Conservation (phyloP, 768 basidiomycete genomes). For the Daedalea quercina region DNA sequence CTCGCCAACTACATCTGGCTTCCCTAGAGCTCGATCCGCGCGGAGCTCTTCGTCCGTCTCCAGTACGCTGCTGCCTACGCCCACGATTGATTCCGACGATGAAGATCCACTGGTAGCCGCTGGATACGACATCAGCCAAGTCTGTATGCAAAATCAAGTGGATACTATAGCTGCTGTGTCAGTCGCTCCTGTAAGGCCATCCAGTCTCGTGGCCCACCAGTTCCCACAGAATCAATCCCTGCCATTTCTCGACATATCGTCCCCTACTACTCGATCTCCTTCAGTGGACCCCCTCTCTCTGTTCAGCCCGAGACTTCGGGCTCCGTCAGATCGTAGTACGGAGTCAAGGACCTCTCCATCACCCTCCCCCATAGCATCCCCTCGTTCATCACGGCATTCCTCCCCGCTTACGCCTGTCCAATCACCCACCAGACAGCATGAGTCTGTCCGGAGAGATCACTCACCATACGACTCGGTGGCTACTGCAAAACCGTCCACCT, state of each 20-base stretch:
- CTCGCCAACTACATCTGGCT: no score
- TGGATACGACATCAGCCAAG: neutral
- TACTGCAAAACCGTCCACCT: neutral
- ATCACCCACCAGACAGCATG: neutral
- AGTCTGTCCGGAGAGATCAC: no score
- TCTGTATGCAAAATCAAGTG: neutral
- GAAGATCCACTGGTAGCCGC: neutral
- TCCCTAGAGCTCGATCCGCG: neutral
- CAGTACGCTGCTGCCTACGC: neutral
- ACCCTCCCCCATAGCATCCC: neutral
- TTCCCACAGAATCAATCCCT: neutral
- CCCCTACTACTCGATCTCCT: conserved; percentile 2
- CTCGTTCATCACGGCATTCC: neutral
- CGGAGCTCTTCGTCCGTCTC: neutral
- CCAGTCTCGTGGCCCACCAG: neutral
- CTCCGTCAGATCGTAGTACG: neutral
- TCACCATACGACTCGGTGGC: neutral
- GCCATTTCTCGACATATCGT: neutral
- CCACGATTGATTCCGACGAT: neutral
- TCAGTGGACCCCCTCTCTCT: conserved; percentile 11
- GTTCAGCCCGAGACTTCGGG: conserved; percentile 5
- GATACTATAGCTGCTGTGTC: neutral
- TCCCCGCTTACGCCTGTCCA: conserved; percentile 10
- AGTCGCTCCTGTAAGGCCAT: neutral
- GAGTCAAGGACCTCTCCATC: neutral